Conservation (phyloP, 805 yeast species). For the Candida easanensis region DNA sequence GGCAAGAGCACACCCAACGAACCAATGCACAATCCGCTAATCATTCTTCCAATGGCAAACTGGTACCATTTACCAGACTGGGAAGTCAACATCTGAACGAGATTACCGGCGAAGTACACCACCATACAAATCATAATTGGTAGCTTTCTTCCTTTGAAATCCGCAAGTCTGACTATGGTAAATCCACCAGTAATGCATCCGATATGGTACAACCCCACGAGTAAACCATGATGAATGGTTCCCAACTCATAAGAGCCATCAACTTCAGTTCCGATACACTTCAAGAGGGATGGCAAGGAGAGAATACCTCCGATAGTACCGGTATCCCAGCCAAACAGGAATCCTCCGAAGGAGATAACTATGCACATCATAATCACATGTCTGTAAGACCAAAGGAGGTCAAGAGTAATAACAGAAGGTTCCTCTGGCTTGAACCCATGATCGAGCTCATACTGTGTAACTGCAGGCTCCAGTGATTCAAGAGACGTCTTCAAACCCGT, state of each 20-base stretch:
- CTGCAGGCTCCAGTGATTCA: background rate
- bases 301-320: slow-evolving; percentile 72
- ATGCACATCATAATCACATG: slow-evolving; percentile 31
- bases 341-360: slow-evolving; percentile 65
- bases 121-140: slow-evolving; percentile 53
- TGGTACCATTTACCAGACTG: slow-evolving; percentile 54
- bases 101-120: slow-evolving; percentile 55
- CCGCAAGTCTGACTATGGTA: slow-evolving; percentile 54
- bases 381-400: slow-evolving; percentile 8
- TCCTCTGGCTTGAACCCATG: background rate
- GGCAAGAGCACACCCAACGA: slow-evolving; percentile 70
- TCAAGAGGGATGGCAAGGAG: slow-evolving; percentile 53
- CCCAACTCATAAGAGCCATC: slow-evolving; percentile 29
- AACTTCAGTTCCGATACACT: slow-evolving; percentile 45
- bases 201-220: slow-evolving; percentile 56
- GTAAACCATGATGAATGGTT: slow-evolving; percentile 35
- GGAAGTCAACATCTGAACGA: slow-evolving; percentile 53
- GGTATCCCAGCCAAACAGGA: slow-evolving; percentile 72
- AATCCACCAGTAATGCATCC: slow-evolving; percentile 73
- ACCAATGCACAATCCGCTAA: slow-evolving; percentile 76
- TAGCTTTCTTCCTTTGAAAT: slow-evolving; percentile 54
- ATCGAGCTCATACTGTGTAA: background rate
- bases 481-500: too few species aligned
- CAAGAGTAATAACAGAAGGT: background rate
- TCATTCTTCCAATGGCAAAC: slow-evolving; percentile 57